Base-by-base conservation (phyloP, 768 basidiomycete genomes). In the Pilatotrama ljubarskyi region DNA sequence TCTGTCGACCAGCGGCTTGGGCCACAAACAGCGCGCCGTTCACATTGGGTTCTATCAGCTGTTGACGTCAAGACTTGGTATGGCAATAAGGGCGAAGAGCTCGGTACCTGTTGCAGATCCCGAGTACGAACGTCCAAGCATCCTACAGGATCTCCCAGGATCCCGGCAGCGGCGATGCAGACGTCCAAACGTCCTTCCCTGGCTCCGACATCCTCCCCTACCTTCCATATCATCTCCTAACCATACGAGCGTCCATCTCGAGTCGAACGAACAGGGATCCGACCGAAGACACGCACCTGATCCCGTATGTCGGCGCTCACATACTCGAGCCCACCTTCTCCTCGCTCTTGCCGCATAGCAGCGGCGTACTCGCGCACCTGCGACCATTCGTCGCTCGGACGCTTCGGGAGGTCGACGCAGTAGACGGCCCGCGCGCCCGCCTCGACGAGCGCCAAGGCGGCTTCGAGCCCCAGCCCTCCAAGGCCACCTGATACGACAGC, bases 101-200 rank as follows among this genome's bases (percentile, higher is more conserved):
- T 1, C 13, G 36, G 24, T 14, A 87, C 88, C 68, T 85, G 80
- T 66, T 79, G 75, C 66, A 89, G 90, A 56, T 85, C 77, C 54
- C 81, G 69, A 5, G 76, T 85, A 0, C 84, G 79, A 67, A 87
- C 87, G 32, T 82, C 79, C 69, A 90, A 70, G 64, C 86, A 88
- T 55, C 83, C 82, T 18, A 70, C 82, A 59, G 86, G 76, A 0
- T 75, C 65, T 13, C 57, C 59, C 66, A 87, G 68, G 53, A 92
- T 82, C 10, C 90, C 91, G 32, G 91, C 90, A 10, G 89, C 88
- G 1, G 89, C 90, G 52, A 92, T 69, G 65, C 87, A 89, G 7
- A 86, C 78, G 66, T 93, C 90, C 75, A 92, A 79, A 63, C 89
- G 76, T 15, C 81, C 80, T 59, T 91, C 90, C 64, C 73, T 77